Conservation (phyloP, 768 basidiomycete species). For the Tulasnella sp. region DNA sequence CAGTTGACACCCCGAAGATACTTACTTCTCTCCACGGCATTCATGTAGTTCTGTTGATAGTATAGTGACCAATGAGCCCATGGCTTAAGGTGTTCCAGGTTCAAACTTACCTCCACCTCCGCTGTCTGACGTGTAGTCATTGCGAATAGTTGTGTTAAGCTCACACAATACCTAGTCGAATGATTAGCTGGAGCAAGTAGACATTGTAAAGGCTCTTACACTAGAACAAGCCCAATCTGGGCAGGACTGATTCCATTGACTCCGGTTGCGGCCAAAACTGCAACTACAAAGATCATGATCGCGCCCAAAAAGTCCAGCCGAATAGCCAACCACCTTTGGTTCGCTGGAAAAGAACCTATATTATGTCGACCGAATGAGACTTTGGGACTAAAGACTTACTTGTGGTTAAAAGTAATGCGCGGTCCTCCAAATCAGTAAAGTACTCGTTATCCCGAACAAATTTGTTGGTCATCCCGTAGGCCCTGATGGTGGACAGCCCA, state of each 20-base stretch:
- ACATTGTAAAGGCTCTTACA: conserved; percentile 29
- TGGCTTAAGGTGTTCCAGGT: conserved; percentile 1
- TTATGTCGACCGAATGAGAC: neutral
- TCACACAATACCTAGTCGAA: conserved; percentile 25
- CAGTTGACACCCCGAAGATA: too few species aligned
- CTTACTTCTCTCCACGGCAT: conserved; percentile 49
- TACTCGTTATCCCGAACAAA: conserved; percentile 54
- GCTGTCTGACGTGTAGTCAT: conserved; percentile 46
- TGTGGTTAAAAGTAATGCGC: conserved; percentile 51
- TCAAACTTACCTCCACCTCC: conserved; percentile 45
- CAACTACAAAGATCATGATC: conserved; percentile 48
- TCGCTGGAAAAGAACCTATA: neutral
- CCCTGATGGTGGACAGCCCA: conserved; percentile 57
- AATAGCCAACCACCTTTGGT: conserved; percentile 50
- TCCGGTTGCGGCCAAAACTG: conserved; percentile 47
- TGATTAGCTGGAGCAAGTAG: neutral
- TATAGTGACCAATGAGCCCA: neutral
- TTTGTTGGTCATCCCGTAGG: conserved; percentile 49
- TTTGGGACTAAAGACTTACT: conserved; percentile 18
- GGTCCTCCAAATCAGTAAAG: conserved; percentile 60
- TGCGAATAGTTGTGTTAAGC: conserved; percentile 39
- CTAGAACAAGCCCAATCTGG: conserved; percentile 58
- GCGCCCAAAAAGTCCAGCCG: conserved; percentile 59
- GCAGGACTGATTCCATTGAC: conserved; percentile 47
- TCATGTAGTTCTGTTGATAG: conserved; percentile 43